phyloP scores from a whole-genome alignment of 1,284 basidiomycete species.

The Sporisorium scitamineum region DNA sequence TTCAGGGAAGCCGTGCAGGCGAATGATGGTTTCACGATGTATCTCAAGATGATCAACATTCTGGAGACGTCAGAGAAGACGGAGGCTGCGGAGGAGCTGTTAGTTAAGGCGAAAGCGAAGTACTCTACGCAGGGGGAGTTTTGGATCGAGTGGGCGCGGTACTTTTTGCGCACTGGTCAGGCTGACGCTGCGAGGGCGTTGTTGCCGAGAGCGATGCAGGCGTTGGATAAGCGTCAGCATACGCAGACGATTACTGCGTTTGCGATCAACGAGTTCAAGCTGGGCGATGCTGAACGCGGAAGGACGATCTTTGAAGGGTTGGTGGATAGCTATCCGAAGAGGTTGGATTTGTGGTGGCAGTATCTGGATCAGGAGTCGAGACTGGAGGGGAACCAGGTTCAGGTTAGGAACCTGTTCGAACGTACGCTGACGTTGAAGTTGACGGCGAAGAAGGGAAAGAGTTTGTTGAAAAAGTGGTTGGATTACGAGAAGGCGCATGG shows the following conservation, averaged over 20 bases:
- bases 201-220: conserved; percentile 88
- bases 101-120: conserved; percentile 77
- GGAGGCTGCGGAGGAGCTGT: conserved; percentile 57
- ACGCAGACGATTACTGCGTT: conserved; percentile 94
- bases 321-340: conserved; percentile 90
- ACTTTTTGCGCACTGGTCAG: conserved; percentile 78
- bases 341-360: conserved; percentile 94
- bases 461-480: conserved; percentile 88
- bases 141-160: conserved; percentile 89
- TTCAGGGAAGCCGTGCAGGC: conserved; percentile 91
- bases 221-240: conserved; percentile 94
- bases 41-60: conserved; percentile 85
- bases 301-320: conserved; percentile 97
- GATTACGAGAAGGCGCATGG: conserved; percentile 87
- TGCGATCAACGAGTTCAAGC: conserved; percentile 93
- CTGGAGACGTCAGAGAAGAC: conserved; percentile 83
- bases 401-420: conserved; percentile 79
- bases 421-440: conserved; percentile 85
- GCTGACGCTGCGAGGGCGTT: conserved; percentile 85
- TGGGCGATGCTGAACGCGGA: conserved; percentile 92
- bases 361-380: conserved; percentile 94
- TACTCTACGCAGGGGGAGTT: conserved; percentile 90
- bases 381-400: conserved; percentile 25
- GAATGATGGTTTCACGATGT: conserved; percentile 91
- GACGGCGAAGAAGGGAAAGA: conserved; percentile 95